Conservation (phyloP, 108 stramenopile species). For the Cyclotella baltica region DNA sequence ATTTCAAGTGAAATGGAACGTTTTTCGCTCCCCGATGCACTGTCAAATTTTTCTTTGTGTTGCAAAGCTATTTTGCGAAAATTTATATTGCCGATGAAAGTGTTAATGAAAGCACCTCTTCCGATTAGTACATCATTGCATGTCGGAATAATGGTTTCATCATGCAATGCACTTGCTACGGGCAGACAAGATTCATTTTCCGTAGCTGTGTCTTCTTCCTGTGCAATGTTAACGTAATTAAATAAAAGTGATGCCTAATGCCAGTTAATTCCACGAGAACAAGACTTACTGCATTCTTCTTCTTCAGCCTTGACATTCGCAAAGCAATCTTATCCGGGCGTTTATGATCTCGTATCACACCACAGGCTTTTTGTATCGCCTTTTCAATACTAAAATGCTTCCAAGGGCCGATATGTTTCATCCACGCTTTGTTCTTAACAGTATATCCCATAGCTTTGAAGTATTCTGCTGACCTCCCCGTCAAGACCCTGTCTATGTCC, state of each 20-base stretch:
- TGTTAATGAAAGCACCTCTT: conserved; percentile 75
- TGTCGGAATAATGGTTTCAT: conserved; percentile 18
- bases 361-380: conserved; percentile 74
- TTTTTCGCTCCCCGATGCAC: conserved; percentile 66
- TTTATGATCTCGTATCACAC: conserved; percentile 82
- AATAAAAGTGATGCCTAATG: too few species aligned
- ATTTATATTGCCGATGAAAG: conserved; percentile 50
- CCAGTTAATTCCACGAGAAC: too few species aligned
- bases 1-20: conserved; percentile 69
- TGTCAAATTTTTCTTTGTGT: conserved; percentile 68
- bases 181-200: too few species aligned
- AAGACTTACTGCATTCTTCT: too few species aligned
- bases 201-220: too few species aligned
- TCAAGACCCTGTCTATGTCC: conserved; percentile 7
- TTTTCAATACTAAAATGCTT: conserved; percentile 67
- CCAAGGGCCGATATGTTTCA: conserved; percentile 62
- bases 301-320: conserved; percentile 57
- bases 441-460: conserved; percentile 13
- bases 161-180: too few species aligned
- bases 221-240: too few species aligned
- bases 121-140: conserved; percentile 68
- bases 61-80: conserved; percentile 62
- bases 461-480: conserved; percentile 7
- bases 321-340: conserved; percentile 76
- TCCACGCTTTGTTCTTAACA: conserved; percentile 25